These are phyloP conservation scores for Penicillium rolfsii DNA, from an alignment of 2,329 filamentous ascomycete species.

Conservation along the genomic window DNA sequence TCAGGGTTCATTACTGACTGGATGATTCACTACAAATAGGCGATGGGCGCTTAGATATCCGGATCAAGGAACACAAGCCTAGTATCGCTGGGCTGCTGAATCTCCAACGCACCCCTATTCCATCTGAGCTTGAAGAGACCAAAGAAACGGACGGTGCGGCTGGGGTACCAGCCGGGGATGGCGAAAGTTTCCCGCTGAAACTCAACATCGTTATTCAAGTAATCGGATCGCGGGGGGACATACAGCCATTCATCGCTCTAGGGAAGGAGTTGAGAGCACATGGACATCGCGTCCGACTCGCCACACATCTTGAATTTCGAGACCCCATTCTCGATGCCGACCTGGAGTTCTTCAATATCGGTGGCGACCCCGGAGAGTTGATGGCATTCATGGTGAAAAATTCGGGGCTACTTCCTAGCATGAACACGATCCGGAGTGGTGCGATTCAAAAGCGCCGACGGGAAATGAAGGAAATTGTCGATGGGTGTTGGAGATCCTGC, in stretches of 20 bases:
- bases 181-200: conserved; percentile 22
- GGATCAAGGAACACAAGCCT: conserved; percentile 26
- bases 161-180: conserved; percentile 6
- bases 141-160: not conserved
- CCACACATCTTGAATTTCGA: conserved; percentile 71
- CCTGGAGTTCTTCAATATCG: conserved; percentile 75
- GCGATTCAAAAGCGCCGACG: conserved; percentile 75
- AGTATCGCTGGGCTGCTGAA: conserved; percentile 26
- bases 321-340: conserved; percentile 70
- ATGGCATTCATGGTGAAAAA: conserved; percentile 94
- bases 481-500: conserved; percentile 85
- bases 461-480: conserved; percentile 78
- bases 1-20: not conserved
- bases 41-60: conserved; percentile 30
- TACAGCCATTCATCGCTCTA: conserved; percentile 74
- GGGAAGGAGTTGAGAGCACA: conserved; percentile 68
- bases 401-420: conserved; percentile 79
- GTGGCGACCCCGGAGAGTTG: conserved; percentile 72
- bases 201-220: conserved; percentile 73
- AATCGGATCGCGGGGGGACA: conserved; percentile 73
- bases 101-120: conserved; percentile 15
- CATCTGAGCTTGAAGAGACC: conserved; percentile 17
- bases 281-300: conserved; percentile 73
- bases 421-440: conserved; percentile 74
- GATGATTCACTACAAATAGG: conserved; percentile 8